These are phyloP conservation scores for Mycena galericulata DNA, from an alignment of 768 basidiomycete species.

Conservation along the genomic window DNA sequence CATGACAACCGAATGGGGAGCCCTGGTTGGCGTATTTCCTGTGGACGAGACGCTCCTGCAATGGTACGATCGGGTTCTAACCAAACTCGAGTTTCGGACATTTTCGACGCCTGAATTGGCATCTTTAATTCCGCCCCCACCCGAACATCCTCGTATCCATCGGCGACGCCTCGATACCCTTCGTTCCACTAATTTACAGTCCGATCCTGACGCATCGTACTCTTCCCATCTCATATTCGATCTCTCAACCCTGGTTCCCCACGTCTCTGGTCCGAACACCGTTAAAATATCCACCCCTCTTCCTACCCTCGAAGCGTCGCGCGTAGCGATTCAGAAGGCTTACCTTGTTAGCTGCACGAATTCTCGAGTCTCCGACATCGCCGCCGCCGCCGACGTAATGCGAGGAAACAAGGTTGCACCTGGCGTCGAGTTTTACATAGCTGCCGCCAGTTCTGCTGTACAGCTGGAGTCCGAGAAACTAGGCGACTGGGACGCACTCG, in stretches of 20 bases:
- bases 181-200: slow-evolving; percentile 61
- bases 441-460: slow-evolving; percentile 92
- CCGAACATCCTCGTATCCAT: slow-evolving; percentile 91
- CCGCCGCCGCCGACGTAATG: slow-evolving; percentile 92
- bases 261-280: slow-evolving; percentile 97
- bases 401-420: slow-evolving; percentile 83
- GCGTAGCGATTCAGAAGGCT: slow-evolving; percentile 92
- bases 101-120: slow-evolving; percentile 67
- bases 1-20: slow-evolving; percentile 99
- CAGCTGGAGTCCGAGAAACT: slow-evolving; percentile 88
- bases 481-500: slow-evolving; percentile 90
- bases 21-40: slow-evolving; percentile 95
- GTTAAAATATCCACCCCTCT: slow-evolving; percentile 97
- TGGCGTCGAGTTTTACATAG: slow-evolving; percentile 97
- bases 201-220: slow-evolving; percentile 86
- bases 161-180: slow-evolving; percentile 75
- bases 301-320: slow-evolving; percentile 78
- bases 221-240: slow-evolving; percentile 91
- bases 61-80: slow-evolving; percentile 87
- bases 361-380: slow-evolving; percentile 94
- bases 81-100: slow-evolving; percentile 80
- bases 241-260: slow-evolving; percentile 92
- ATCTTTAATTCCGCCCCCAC: slow-evolving; percentile 72
- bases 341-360: slow-evolving; percentile 99
- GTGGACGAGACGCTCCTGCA: slow-evolving; percentile 83